Evolutionary conservation across 371 early-diverging fungal genomes (phyloP).

Genomic region (Massospora cicadina): DNA sequence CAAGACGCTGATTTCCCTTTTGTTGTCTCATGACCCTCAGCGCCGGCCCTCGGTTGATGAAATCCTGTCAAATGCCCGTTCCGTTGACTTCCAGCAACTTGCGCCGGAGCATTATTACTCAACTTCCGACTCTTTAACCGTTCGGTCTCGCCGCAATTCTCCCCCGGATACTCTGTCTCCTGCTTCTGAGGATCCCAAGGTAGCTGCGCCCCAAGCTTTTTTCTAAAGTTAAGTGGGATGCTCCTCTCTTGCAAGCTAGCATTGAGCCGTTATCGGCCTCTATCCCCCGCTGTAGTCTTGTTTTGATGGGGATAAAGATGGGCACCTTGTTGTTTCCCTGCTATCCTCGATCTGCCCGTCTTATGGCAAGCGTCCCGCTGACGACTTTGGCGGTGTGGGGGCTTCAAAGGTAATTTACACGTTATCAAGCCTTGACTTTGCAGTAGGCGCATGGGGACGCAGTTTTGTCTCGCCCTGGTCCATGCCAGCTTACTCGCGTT

Average conservation of each 20-base stretch:
- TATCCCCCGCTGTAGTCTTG: neutral
- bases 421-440: neutral
- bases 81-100: neutral
- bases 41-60: slow-evolving; percentile 13
- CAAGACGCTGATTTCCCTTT: slow-evolving; percentile 12
- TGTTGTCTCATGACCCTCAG: slow-evolving; percentile 12
- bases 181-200: neutral
- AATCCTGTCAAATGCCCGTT: slow-evolving; percentile 11
- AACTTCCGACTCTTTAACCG: neutral
- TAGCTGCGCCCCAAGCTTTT: neutral
- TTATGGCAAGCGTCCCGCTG: neutral
- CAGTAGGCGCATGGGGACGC: neutral
- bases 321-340: slow-evolving; percentile 9
- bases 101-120: neutral
- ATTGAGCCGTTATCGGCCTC: neutral
- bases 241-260: neutral
- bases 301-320: slow-evolving; percentile 1
- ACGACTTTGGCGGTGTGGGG: neutral
- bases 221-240: neutral
- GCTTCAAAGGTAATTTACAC: neutral
- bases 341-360: slow-evolving; percentile 1
- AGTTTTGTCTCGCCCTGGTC: neutral
- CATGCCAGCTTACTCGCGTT: neutral
- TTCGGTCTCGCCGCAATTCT: neutral
- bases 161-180: neutral